A percentile compares a stretch with the other conserved stretches of the same genome.
Conservation (phyloP, 805 yeast genomes). For the Saccharomycopsis sp. region DNA sequence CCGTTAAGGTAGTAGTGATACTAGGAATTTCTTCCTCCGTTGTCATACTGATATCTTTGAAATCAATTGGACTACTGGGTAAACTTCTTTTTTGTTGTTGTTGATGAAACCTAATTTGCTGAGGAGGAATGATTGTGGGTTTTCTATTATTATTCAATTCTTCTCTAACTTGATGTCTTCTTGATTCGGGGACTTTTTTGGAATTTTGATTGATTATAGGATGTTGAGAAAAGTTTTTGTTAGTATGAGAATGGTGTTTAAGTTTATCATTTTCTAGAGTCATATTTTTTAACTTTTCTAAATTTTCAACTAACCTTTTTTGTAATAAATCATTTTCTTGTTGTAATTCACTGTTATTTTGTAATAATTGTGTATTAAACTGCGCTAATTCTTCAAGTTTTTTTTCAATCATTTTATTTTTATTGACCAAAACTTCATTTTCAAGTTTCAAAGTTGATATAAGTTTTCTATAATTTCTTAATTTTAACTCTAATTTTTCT, state of each 20-base stretch:
- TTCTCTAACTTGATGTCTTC: too few relatives aligned
- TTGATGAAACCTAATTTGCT: neutral
- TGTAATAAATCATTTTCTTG: slow-evolving; percentile 5
- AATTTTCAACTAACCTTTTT: slow-evolving; percentile 4
- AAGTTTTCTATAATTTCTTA: slow-evolving; percentile 6
- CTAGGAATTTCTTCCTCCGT: neutral
- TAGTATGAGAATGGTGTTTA: neutral
- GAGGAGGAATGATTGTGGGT: neutral
- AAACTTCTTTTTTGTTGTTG: neutral
- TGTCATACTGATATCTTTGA: too few relatives aligned
- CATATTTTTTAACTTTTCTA: slow-evolving; percentile 2
- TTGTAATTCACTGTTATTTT: slow-evolving; percentile 1
- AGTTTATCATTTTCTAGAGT: slow-evolving; percentile 2
- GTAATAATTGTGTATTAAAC: neutral
- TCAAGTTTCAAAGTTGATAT: slow-evolving; percentile 7
- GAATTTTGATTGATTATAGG: neutral
- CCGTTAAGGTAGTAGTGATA: neutral
- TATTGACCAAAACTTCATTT: slow-evolving; percentile 4
- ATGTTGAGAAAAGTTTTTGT: too few relatives aligned
- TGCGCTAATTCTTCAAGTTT: neutral
- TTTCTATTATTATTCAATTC: too few relatives aligned
- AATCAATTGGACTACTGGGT: neutral
- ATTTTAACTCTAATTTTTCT: slow-evolving; percentile 2
- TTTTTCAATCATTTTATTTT: neutral
- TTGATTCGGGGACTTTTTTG: neutral